Percentiles rank a stretch among this genome's conserved stretches.
Evolutionary conservation across 345 rosid species (phyloP).

Genomic region (Murraya koenigii): DNA sequence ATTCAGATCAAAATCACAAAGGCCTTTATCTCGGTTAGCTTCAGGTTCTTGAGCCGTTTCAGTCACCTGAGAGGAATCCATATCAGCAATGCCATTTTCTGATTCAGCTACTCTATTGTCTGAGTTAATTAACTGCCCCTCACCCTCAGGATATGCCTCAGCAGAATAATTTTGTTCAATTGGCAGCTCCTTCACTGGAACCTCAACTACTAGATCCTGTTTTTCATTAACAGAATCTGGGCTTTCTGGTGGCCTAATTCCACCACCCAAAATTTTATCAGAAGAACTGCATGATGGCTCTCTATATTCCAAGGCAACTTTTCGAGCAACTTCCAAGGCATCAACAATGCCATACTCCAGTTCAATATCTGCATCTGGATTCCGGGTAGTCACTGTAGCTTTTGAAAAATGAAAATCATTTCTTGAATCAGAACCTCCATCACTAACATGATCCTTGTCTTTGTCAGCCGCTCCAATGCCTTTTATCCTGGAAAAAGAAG

Average conservation of each 20-base stretch:
- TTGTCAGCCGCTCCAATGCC: slow-evolving; percentile 35
- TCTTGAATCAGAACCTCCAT: slow-evolving; percentile 38
- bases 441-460: slow-evolving; percentile 33
- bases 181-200: slow-evolving; percentile 40
- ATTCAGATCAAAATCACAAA: slow-evolving; percentile 77
- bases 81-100: slow-evolving; percentile 41
- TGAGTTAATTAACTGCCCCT: slow-evolving; percentile 27
- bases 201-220: slow-evolving; percentile 20
- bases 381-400: slow-evolving; percentile 26
- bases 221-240: slow-evolving; percentile 46
- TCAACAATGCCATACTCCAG: slow-evolving; percentile 78
- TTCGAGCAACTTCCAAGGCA: slow-evolving; percentile 89
- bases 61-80: slow-evolving; percentile 56
- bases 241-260: slow-evolving; percentile 39
- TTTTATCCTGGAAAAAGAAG: slow-evolving; percentile 32
- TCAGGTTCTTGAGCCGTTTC: slow-evolving; percentile 55
- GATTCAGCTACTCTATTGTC: slow-evolving; percentile 33
- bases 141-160: slow-evolving; percentile 36
- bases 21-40: slow-evolving; percentile 47
- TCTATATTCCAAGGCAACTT: slow-evolving; percentile 71
- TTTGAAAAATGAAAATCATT: slow-evolving; percentile 38
- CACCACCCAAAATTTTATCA: slow-evolving; percentile 47
- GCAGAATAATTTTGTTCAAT: slow-evolving; percentile 40
- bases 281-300: slow-evolving; percentile 68
- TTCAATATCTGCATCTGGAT: slow-evolving; percentile 48